phyloP scores from a whole-genome alignment of 2,329 filamentous ascomycete species.

The Fusarium udum region DNA sequence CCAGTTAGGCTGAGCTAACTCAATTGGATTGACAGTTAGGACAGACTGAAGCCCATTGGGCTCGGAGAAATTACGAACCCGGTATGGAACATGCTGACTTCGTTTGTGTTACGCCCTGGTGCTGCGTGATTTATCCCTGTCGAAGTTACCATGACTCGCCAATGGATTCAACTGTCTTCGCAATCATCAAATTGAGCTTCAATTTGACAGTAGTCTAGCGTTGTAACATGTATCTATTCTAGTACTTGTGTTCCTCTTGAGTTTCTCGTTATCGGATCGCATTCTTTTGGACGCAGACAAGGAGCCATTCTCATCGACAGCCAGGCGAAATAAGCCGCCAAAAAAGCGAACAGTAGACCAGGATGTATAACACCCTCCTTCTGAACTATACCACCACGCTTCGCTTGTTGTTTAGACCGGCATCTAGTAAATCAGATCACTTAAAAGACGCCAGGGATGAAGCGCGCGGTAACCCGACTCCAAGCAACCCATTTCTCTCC shows the following conservation, averaged over 20 bases:
- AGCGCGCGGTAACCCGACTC: background rate
- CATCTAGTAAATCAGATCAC: rapidly evolving
- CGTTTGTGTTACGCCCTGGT: background rate
- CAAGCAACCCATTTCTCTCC: background rate
- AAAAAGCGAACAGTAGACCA: background rate
- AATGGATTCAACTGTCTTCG: rapidly evolving
- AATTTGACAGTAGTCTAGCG: no score
- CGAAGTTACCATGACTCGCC: background rate
- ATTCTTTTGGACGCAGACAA: rapidly evolving
- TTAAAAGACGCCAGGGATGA: background rate
- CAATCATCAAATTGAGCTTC: no score
- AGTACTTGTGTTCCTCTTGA: rapidly evolving
- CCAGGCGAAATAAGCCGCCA: no score
- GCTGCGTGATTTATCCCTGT: background rate
- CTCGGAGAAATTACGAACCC: background rate
- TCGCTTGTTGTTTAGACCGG: background rate
- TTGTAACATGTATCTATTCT: rapidly evolving
- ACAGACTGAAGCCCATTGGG: background rate
- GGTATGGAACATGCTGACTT: background rate
- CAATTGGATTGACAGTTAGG: background rate
- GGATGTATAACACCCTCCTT: background rate
- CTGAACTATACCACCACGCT: background rate
- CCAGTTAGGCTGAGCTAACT: background rate
- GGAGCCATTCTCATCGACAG: no score
- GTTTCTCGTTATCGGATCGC: no score